Conservation (phyloP, 1,284 basidiomycete species). For the Mrakiaceae sp. region DNA sequence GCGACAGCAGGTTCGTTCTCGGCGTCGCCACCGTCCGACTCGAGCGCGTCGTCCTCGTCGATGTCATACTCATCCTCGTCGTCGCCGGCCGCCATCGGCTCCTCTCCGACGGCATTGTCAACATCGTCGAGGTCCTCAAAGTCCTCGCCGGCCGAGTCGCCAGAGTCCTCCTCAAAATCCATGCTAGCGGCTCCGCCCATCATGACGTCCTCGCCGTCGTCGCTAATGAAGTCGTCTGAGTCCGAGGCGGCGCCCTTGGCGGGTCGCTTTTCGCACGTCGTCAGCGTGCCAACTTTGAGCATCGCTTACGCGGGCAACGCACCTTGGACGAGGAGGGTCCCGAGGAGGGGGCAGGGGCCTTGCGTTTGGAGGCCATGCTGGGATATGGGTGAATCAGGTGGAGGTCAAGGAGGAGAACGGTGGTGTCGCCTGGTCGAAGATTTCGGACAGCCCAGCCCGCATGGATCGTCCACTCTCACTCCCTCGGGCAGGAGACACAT, state of each 20-base stretch:
- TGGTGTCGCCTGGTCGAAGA: too few species aligned
- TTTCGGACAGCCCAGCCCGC: too few species aligned
- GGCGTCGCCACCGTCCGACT: constrained; percentile 23
- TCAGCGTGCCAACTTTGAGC: background rate
- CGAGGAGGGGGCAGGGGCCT: background rate
- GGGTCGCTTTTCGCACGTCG: background rate
- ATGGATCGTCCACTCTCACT: too few species aligned
- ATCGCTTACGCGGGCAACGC: background rate
- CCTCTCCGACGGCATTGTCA: constrained; percentile 20
- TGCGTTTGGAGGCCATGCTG: background rate
- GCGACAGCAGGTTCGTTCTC: constrained; percentile 22
- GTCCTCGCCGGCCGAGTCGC: constrained; percentile 24
- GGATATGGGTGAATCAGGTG: background rate
- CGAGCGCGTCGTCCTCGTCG: constrained; percentile 22
- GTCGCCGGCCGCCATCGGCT: constrained; percentile 19
- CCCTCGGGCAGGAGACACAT: too few species aligned
- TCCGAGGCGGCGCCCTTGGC: background rate
- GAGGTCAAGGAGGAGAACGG: too few species aligned
- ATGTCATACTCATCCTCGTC: constrained; percentile 18
- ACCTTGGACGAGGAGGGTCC: background rate
- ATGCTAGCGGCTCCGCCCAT: constrained; percentile 18
- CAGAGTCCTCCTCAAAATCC: constrained; percentile 19
- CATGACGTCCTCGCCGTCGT: constrained; percentile 25
- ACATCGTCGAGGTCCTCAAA: background rate
- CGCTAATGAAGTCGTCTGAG: constrained; percentile 24